Evolutionary conservation across 2,329 filamentous ascomycete species (phyloP), one percentile per base, ranked within the genome.

Genomic region (Mariannaea elegans): DNA sequence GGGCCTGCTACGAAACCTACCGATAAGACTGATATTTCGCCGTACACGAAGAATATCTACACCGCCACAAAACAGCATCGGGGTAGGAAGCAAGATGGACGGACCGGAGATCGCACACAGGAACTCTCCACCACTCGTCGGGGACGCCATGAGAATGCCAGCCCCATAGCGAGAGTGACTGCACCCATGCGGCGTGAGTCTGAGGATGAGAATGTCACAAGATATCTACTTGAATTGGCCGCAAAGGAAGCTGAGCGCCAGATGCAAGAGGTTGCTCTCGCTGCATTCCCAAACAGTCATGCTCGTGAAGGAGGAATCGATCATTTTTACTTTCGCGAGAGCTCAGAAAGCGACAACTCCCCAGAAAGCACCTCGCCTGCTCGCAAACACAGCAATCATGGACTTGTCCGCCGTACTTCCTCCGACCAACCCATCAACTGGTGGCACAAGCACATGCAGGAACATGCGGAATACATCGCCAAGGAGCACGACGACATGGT

Each of bases 381-480:
- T n/a, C 65, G 70, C 13, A 66, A 71, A 23, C 66, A 68, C 18
- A 61, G 59, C 41, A 66, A 49, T 45, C 64, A 68, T 56, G 61
- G 73, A 10, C 55, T 50, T 41, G 44, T 73, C 23, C 80, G 85
- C 58, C 83, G 87, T 38, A 87, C 88, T 70, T 87, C 87, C 45
- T 89, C 87, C 2, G 84, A 86, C 48, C 82, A 87, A 67, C 83
- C 85, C 50, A 80, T 89, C 68, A 83, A 83, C 51, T 94, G 91
- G 88, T 92, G 93, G 72, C 83, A 95, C 71, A 85, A 89, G 69
- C 89, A 93, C 68, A 91, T 95, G 90, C 90, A 92, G 67, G 85
- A 89, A 67, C 90, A 94, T 75, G 90, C 88, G 50, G 87, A 92
- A 66, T 81, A 88, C 67, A 75, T 88, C 47, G 83, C 87, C 62